Evolutionary conservation across 148 eudicot genomes (phyloP), one percentile per base, ranked within the genome.

Genomic region (Vaccinium corymbosum): DNA sequence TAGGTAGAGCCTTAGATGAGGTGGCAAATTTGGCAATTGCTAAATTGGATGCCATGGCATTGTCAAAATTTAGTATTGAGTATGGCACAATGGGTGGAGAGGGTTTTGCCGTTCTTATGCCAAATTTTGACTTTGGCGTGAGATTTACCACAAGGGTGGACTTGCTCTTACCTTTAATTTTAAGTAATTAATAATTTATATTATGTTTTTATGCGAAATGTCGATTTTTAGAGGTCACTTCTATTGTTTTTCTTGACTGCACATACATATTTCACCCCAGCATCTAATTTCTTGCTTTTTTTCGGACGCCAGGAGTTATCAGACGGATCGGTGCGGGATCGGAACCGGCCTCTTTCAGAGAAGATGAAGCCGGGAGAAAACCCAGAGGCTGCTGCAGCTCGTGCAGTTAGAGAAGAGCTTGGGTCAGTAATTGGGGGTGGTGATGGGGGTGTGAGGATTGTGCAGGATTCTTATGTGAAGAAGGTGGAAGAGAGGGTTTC

Each of bases 401-500:
- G 99, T 73, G 99, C 97, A 0, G 87, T 97, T 19, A 90, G 32
- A 79, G 99, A 97, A 82, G 99, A 97, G 83, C 88, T 97, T 13
- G 98, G 98, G 9, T 90, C 95, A 0, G 48, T 92, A 4, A 11
- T 94, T 48, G 68, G 75, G 16, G 62, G 22, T 68, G 82, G 72
- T 75, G 70, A 82, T 53, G 83, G 53, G 27, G 78, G 79, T 62
- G 95, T 93, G 71, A 90, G 79, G 62, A 85, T 95, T 81, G 52
- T 93, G 75, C 90, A 92, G 3, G 80, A 84, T 82, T 92, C 96
- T 8, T 97, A 97, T 87, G 79, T 48, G 62, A 97, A 85, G 91
- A 97, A 87, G 61, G 94, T 93, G 75, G 99, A 97, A 80, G 97
- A 97, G 86, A 87, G 95, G 88, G 91, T 80, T 57, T 97, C 99